Percentiles rank a stretch among this genome's conserved stretches.
Evolutionary conservation across 805 yeast genomes (phyloP).

Genomic region (Saturnispora besseyi): DNA sequence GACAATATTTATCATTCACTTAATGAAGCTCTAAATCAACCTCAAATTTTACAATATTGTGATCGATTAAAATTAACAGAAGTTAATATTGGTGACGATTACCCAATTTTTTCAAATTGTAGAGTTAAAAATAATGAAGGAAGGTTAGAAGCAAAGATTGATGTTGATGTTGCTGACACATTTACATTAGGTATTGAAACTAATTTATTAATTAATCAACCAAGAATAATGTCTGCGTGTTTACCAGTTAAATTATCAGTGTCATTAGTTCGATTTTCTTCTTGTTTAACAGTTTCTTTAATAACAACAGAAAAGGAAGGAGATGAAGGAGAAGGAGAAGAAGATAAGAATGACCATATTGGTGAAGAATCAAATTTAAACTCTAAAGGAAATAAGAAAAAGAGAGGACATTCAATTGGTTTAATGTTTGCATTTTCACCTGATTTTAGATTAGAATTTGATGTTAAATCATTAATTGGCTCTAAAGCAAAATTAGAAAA

Average conservation of each 20-base stretch:
- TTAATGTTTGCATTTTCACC: constrained; percentile 86
- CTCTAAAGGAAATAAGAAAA: background rate
- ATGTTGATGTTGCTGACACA: constrained; percentile 82
- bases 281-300: constrained; percentile 73
- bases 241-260: constrained; percentile 80
- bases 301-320: constrained; percentile 32
- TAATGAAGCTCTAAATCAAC: constrained; percentile 55
- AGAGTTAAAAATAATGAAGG: constrained; percentile 50
- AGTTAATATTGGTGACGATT: constrained; percentile 88
- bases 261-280: constrained; percentile 84
- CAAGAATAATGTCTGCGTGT: constrained; percentile 75
- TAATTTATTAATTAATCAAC: constrained; percentile 66
- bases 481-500: constrained; percentile 87
- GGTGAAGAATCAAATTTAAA: background rate
- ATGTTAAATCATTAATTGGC: constrained; percentile 83
- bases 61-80: constrained; percentile 76
- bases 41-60: constrained; percentile 63
- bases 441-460: constrained; percentile 82
- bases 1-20: constrained; percentile 79
- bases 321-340: constrained; percentile 11
- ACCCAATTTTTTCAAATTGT: constrained; percentile 91
- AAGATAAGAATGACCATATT: constrained; percentile 1
- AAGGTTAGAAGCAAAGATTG: constrained; percentile 75
- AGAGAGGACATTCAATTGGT: constrained; percentile 38
- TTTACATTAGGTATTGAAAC: constrained; percentile 82